Conservation (phyloP, 2,329 filamentous ascomycete genomes). For the Scytalidium sp. region DNA sequence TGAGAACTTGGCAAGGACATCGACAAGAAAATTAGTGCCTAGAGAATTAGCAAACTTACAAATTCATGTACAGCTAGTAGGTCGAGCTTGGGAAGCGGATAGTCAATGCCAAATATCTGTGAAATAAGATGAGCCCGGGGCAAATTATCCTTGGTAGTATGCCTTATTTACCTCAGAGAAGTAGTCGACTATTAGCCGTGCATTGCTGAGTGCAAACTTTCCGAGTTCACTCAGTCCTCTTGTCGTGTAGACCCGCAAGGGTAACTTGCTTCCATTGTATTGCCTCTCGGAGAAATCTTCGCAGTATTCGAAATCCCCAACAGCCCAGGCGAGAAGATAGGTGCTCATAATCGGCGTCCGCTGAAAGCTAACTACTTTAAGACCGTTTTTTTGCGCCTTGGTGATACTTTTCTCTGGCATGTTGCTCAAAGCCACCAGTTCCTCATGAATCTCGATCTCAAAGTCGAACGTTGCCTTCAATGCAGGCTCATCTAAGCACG, state of each 20-base stretch:
- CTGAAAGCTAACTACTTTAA: constrained; percentile 72
- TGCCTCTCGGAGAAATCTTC: constrained; percentile 82
- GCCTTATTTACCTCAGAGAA: constrained; percentile 58
- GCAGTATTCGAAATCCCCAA: constrained; percentile 93
- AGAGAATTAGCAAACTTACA: constrained; percentile 38
- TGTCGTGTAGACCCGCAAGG: constrained; percentile 93
- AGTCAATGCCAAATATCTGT: constrained; percentile 82
- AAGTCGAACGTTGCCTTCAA: constrained; percentile 69
- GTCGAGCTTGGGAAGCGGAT: constrained; percentile 85
- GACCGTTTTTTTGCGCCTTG: constrained; percentile 54
- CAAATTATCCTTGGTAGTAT: not conserved
- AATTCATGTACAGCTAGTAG: constrained; percentile 87
- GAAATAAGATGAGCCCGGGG: not conserved
- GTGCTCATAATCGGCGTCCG: constrained; percentile 84
- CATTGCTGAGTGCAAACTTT: constrained; percentile 80
- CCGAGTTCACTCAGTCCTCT: constrained; percentile 87
- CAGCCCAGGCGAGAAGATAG: constrained; percentile 83
- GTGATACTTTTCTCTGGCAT: constrained; percentile 48
- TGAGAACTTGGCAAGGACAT: constrained; percentile 44
- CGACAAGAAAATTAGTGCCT: not conserved
- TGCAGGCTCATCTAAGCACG: constrained; percentile 74
- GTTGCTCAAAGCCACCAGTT: constrained; percentile 85
- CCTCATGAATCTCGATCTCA: constrained; percentile 75
- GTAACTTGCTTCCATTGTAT: constrained; percentile 86
- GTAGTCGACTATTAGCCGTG: constrained; percentile 86